These are phyloP conservation scores for Colletotrichum cereale DNA, from an alignment of 2,329 filamentous ascomycete species.

Conservation along the genomic window DNA sequence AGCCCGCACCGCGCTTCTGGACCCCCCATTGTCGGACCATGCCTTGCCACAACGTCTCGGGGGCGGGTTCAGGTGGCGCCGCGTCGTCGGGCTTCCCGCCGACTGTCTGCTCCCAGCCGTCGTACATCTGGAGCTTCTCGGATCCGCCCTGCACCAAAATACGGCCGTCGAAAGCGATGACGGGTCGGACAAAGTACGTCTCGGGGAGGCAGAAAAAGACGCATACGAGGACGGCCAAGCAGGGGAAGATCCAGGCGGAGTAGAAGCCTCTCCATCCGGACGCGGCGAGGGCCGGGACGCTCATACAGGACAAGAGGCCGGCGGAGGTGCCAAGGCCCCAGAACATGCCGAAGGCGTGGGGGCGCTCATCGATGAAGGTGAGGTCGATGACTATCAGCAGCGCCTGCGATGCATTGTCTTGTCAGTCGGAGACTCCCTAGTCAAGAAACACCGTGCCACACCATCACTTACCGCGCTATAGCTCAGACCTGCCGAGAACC, in stretches of 20 bases:
- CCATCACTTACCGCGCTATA: slow-evolving; percentile 46
- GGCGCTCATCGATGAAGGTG: slow-evolving; percentile 54
- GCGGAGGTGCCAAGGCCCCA: slow-evolving; percentile 49
- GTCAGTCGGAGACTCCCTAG: neutral
- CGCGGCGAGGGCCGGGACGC: slow-evolving; percentile 44
- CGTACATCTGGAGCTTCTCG: slow-evolving; percentile 54
- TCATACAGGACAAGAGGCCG: slow-evolving; percentile 47
- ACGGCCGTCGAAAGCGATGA: slow-evolving; percentile 55
- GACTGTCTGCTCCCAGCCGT: slow-evolving; percentile 47
- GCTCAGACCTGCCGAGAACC: slow-evolving; percentile 48
- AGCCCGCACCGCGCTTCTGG: slow-evolving; percentile 31
- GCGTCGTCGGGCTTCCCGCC: slow-evolving; percentile 14
- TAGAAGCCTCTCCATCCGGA: slow-evolving; percentile 51
- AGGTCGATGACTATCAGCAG: slow-evolving; percentile 53
- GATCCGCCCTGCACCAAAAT: slow-evolving; percentile 53
- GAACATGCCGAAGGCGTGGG: slow-evolving; percentile 49
- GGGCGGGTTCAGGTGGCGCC: slow-evolving; percentile 11
- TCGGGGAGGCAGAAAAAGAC: slow-evolving; percentile 51
- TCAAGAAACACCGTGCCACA: neutral
- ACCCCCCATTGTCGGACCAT: slow-evolving; percentile 29
- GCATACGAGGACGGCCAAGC: slow-evolving; percentile 45
- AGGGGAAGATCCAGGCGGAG: slow-evolving; percentile 46
- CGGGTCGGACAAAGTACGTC: slow-evolving; percentile 56
- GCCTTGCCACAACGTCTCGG: slow-evolving; percentile 27
- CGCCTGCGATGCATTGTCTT: slow-evolving; percentile 44